A percentile compares a stretch with the other conserved stretches of the same genome.
phyloP scores from a whole-genome alignment of 352 stramenopile genomes.

The Saprolegnia parasitica region DNA sequence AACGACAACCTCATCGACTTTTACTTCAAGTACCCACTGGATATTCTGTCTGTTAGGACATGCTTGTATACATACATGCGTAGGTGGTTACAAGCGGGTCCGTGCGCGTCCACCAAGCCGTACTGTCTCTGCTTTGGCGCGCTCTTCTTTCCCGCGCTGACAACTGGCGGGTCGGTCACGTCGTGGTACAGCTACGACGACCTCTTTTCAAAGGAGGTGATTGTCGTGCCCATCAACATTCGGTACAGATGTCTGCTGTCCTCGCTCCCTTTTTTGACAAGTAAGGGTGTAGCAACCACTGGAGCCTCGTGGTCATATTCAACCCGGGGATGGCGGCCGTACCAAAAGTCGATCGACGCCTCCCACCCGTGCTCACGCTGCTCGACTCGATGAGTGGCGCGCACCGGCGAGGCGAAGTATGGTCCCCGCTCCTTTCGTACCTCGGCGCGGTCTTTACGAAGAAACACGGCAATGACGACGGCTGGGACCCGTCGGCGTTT shows the following conservation, averaged over 20 bases:
- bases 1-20: slow-evolving; percentile 93
- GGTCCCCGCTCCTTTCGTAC: slow-evolving; percentile 30
- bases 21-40: slow-evolving; percentile 75
- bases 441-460: slow-evolving; percentile 17
- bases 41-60: neutral
- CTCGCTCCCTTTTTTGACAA: slow-evolving; percentile 21
- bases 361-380: neutral
- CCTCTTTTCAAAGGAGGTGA: slow-evolving; percentile 64
- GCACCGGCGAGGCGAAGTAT: slow-evolving; percentile 35
- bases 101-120: slow-evolving; percentile 43
- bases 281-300: slow-evolving; percentile 55
- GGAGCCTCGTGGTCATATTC: slow-evolving; percentile 75
- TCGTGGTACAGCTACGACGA: slow-evolving; percentile 62
- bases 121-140: slow-evolving; percentile 75
- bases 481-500: slow-evolving; percentile 2
- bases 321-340: slow-evolving; percentile 44
- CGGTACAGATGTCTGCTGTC: slow-evolving; percentile 40
- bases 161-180: slow-evolving; percentile 67
- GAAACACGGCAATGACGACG: slow-evolving; percentile 29
- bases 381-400: slow-evolving; percentile 9
- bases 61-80: slow-evolving; percentile 14
- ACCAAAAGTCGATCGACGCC: slow-evolving; percentile 35
- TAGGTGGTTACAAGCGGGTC: slow-evolving; percentile 52
- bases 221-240: slow-evolving; percentile 87
- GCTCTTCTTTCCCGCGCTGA: slow-evolving; percentile 71